Evolutionary conservation across 352 stramenopile species (phyloP), one percentile per base, ranked within the genome.

Genomic region (Phytophthora melonis): DNA sequence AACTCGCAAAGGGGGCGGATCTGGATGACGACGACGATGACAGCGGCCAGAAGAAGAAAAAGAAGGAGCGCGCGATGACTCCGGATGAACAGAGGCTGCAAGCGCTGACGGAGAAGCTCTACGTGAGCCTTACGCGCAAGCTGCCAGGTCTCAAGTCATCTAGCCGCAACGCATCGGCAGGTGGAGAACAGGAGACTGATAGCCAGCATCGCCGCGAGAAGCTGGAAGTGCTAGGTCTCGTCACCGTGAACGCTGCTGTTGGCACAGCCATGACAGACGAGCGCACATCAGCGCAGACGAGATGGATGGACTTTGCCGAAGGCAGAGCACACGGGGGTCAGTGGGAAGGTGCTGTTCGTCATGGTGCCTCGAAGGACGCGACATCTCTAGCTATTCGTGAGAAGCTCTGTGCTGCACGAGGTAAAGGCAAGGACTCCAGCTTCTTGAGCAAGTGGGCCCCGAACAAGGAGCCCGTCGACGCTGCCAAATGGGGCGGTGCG

Each of bases 251-350:
- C 49, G 89, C 89, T 53, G 74, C 80, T 18, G 80, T 92, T 3
- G 86, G 86, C 3, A 79, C 83, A 2, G 80, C 79, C 0, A 70
- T 92, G 47, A 75, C 68, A 11, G 82, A 88, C 13, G 77, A 90
- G 49, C 86, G 92, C 5, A 80, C 90, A 9, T 86, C 87, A 16
- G 92, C 92, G 23, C 85, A 94, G 65, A 97, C 92, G 18, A 83
- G 80, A 58, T 97, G 89, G 89, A 86, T 97, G 58, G 92, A 97
- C 65, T 73, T 60, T n/a, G 85, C 87, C 0, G 41, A 66, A 13
- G 88, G 81, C 14, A 53, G 34, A 52, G 43, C 56, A 25, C 82
- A 89, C 43, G 85, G 88, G 18, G 90, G 85, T 2, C 67, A 82
- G 8, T 97, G 90, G 90, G 64, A 80, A 41, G 92, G 90, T n/a